Evolutionary conservation across 208 protist species (phyloP), one percentile per base, ranked within the genome.

Genomic region (Trypanosoma theileri): DNA sequence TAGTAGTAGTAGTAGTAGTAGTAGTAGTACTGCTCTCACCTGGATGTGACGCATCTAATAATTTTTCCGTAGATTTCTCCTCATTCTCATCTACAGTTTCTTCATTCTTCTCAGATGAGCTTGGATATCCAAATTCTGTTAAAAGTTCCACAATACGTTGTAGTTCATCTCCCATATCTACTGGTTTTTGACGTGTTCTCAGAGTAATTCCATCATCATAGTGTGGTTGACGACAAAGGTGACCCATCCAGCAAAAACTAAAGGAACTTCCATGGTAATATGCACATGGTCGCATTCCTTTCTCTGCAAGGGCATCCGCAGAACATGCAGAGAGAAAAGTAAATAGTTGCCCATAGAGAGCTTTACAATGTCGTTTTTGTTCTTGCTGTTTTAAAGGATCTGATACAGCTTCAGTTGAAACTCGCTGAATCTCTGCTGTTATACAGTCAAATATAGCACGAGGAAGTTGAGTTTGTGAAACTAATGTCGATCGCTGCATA

Each of bases 161-260:
- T n/a, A 41, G 9, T 3, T 19, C 50, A n/a, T 31, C 28, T 6
- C 13, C 11, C 6, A 56, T 40, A 16, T 10, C 17, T 14, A 12
- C 10, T 11, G 48, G 17, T 17, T 16, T 42, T 13, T 14, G 40
- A 12, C 44, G 11, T 7, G 10, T 40, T n/a, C 19, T 21, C 14
- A 26, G 9, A 7, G 22, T 41, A 14, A 40, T 40, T 21, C 8
- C 53, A 13, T 58, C 53, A 40, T 13, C 35, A 11, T 51, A 24
- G 44, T 76, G 71, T 12, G 59, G 71, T 12, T 66, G 45, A 28
- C 48, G 64, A 19, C 71, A 76, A 42, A 76, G 64, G 58, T 76
- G 71, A 13, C 71, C 71, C 71, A 76, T 76, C 71, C 71, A 76
- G 26, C 71, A 76, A 31, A 76, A 76, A 35, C 53, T 66, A 19